phyloP scores from a whole-genome alignment of 2,329 filamentous ascomycete species.

The Zasmidium cellare region DNA sequence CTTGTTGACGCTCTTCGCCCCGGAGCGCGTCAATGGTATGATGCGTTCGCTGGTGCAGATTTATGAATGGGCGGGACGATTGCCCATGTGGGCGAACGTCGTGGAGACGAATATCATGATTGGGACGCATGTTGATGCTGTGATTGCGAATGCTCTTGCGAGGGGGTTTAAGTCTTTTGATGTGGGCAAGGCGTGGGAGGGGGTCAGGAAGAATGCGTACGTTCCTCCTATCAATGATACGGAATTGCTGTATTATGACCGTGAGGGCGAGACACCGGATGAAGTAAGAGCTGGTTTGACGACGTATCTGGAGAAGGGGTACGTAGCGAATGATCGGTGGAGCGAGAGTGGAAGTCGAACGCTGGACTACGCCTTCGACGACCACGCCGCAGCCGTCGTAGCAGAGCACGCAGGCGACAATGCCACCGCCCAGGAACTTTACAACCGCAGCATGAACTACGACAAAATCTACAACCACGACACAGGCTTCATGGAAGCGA shows the following conservation, averaged over 20 bases:
- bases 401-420: slow-evolving; percentile 40
- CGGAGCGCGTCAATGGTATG: slow-evolving; percentile 50
- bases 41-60: slow-evolving; percentile 49
- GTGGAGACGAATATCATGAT: slow-evolving; percentile 56
- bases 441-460: slow-evolving; percentile 43
- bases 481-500: slow-evolving; percentile 50
- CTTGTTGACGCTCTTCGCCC: slow-evolving; percentile 47
- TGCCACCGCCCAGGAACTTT: slow-evolving; percentile 34
- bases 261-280: slow-evolving; percentile 47
- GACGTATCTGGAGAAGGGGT: slow-evolving; percentile 46
- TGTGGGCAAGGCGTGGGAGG: slow-evolving; percentile 45
- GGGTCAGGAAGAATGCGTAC: slow-evolving; percentile 48
- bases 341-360: slow-evolving; percentile 49
- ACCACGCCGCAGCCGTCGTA: slow-evolving; percentile 47
- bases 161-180: slow-evolving; percentile 47
- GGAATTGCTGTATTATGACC: slow-evolving; percentile 48
- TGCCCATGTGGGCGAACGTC: slow-evolving; percentile 53
- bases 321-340: slow-evolving; percentile 52
- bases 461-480: slow-evolving; percentile 44
- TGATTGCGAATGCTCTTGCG: slow-evolving; percentile 49
- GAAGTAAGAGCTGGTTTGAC: slow-evolving; percentile 50
- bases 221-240: slow-evolving; percentile 47
- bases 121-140: slow-evolving; percentile 50
- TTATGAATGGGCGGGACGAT: slow-evolving; percentile 48
- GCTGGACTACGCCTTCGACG: slow-evolving; percentile 51